A percentile compares a stretch with the other conserved stretches of the same genome.
These are phyloP conservation scores for Echinochloa phyllopogon DNA, from an alignment of 176 grass and related monocot genomes.

Conservation along the genomic window DNA sequence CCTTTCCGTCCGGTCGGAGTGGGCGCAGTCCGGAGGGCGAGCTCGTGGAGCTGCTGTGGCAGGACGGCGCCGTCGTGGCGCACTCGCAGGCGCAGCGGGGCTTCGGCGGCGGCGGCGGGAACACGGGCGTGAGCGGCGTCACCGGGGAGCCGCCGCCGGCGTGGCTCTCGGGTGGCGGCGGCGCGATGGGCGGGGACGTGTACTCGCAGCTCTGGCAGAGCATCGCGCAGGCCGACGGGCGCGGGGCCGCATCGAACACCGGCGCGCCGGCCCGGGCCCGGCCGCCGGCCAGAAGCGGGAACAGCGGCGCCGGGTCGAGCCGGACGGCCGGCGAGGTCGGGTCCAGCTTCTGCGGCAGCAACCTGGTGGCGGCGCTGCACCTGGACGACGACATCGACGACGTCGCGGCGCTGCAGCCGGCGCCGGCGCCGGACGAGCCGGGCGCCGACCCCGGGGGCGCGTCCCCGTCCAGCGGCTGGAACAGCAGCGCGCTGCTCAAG, in stretches of 20 bases:
- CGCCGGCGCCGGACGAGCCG: not conserved
- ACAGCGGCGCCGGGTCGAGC: conserved; percentile 34
- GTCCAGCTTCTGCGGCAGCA: conserved; percentile 64
- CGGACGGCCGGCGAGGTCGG: conserved; percentile 32
- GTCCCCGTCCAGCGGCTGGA: conserved; percentile 66
- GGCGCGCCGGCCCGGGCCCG: not conserved
- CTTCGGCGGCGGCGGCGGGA: not conserved
- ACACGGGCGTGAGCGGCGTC: conserved; percentile 41
- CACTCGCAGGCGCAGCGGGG: conserved; percentile 62
- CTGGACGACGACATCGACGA: conserved; percentile 36
- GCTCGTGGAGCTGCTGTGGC: conserved; percentile 85
- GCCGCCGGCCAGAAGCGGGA: conserved; percentile 35
- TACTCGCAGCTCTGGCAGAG: conserved; percentile 74
- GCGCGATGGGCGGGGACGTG: conserved; percentile 56
- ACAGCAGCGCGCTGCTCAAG: conserved; percentile 50
- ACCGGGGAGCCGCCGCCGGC: conserved; percentile 45
- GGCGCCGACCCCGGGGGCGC: conserved; percentile 19
- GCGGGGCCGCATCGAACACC: not conserved
- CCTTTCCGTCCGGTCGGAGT: not conserved
- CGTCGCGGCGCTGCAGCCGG: not conserved
- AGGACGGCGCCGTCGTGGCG: conserved; percentile 66
- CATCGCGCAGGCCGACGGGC: conserved; percentile 43
- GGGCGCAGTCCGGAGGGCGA: conserved; percentile 61
- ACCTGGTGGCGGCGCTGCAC: conserved; percentile 29
- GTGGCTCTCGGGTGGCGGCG: conserved; percentile 58